A percentile compares a stretch with the other conserved stretches of the same genome.
phyloP scores from a whole-genome alignment of 345 rosid species.

The Gossypium longicalyx region DNA sequence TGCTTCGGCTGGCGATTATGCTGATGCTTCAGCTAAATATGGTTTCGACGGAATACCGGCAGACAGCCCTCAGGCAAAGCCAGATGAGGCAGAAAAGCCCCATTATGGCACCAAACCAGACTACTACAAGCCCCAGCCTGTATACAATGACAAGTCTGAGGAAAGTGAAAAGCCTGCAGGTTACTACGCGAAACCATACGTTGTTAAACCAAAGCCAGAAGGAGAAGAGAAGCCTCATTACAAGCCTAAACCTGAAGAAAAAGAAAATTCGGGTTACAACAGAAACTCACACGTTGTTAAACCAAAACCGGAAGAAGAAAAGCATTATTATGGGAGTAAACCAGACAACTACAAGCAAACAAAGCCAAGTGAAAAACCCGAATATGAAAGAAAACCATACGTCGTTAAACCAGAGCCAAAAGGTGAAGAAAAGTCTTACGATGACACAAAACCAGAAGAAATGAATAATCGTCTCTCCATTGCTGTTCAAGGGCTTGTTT shows the following conservation, averaged over 20 bases:
- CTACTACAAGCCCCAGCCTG: not conserved
- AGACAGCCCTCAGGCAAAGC: not conserved
- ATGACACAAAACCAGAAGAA: not conserved
- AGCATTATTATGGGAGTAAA: not conserved
- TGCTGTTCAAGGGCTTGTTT: constrained; percentile 9
- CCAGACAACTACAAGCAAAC: not conserved
- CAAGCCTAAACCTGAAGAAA: not conserved
- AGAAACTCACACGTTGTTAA: not conserved
- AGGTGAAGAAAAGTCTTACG: not conserved
- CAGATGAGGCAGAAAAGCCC: not conserved
- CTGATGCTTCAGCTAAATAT: not conserved
- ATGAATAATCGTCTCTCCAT: not conserved
- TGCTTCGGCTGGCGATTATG: constrained; percentile 9
- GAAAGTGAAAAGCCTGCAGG: not conserved
- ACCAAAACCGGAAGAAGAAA: not conserved
- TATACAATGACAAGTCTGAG: not conserved
- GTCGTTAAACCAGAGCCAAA: not conserved
- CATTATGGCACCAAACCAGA: not conserved
- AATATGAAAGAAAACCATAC: not conserved
- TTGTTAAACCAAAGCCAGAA: not conserved
- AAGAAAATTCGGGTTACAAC: not conserved
- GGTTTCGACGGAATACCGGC: not conserved
- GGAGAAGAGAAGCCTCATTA: not conserved
- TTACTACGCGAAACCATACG: not conserved
- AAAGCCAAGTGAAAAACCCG: not conserved